Base-by-base conservation (phyloP, 345 rosid genomes). In the Reutealis trisperma region DNA sequence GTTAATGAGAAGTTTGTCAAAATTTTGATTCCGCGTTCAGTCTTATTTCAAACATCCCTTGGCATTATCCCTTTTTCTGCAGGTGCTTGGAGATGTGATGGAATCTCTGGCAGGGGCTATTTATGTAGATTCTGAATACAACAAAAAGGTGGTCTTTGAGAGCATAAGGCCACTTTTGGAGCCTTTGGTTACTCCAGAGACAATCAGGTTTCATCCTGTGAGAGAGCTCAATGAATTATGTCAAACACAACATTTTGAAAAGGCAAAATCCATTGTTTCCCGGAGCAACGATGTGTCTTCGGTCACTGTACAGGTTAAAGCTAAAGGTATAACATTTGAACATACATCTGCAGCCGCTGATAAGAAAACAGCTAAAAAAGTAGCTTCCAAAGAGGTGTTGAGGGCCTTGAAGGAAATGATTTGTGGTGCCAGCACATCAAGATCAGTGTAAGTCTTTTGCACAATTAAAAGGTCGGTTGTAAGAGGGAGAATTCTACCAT, bases 71-170 rank as follows among this genome's bases (percentile, higher is more conserved):
- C 0, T 58, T 57, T 18, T 75, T 19, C 13, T 21, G 63, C 82
- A 96, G 99, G 97, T 88, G 27, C 94, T 96, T 18, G 99, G 95
- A 76, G 98, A 96, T 79, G 81, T 96, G 4, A 87, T 96, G 1
- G 98, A 96, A 79, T 92, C 99, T 4, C 73, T 96, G 51, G 97
- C 94, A 0, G 99, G 99, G 8, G 99, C 99, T 2, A 93, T 96
- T 65, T 71, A 84, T 25, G 91, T 93, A 30, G 99, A 96, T 82
- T 93, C 98, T 0, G 94, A 91, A 42, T 87, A 84, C 86, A 51
- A 88, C 74, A 96, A 86, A 76, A 88, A 86, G 47, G 66, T 21
- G 5, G 97, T 91, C 37, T 91, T 88, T 74, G 72, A 70, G 58
- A 87, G 96, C 72, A 87, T 96, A 41, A 81, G 86, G 73, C 96